These are phyloP conservation scores for Sporothrix pallida DNA, from an alignment of 2,329 filamentous ascomycete genomes.

Conservation along the genomic window DNA sequence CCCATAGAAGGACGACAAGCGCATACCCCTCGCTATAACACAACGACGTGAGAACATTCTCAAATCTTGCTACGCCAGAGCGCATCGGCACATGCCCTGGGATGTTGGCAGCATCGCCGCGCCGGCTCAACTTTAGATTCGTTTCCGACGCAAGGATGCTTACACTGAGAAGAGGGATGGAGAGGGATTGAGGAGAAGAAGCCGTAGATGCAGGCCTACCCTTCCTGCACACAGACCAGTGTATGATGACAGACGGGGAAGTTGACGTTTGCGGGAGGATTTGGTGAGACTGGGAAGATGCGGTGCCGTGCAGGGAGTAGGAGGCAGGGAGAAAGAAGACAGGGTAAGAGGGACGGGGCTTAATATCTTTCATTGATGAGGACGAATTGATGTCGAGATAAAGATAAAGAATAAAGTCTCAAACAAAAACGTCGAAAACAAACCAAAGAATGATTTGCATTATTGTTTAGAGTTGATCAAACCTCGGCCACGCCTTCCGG, in stretches of 20 bases:
- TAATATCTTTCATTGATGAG: no score
- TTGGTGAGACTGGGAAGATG: background rate
- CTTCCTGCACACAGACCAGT: background rate
- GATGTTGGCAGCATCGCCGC: background rate
- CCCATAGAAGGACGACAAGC: background rate
- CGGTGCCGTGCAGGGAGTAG: background rate
- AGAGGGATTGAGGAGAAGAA: background rate
- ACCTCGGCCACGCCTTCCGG: conserved; percentile 20
- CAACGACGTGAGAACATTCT: background rate
- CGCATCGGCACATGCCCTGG: background rate
- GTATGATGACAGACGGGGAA: conserved; percentile 4
- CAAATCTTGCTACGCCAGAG: background rate
- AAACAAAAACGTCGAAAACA: background rate
- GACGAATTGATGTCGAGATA: no score
- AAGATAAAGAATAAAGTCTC: background rate
- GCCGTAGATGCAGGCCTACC: background rate
- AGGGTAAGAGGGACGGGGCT: no score
- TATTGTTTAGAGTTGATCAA: conserved; percentile 27
- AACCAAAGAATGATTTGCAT: background rate
- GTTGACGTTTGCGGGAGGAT: conserved; percentile 11
- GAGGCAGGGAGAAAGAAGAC: background rate
- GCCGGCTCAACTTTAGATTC: background rate
- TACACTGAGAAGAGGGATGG: background rate
- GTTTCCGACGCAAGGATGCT: conserved; percentile 4
- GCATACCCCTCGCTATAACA: conserved; percentile 3